A percentile compares a stretch with the other conserved stretches of the same genome.
These are phyloP conservation scores for Dissoconium aciculare DNA, from an alignment of 2,329 filamentous ascomycete genomes.

Conservation along the genomic window DNA sequence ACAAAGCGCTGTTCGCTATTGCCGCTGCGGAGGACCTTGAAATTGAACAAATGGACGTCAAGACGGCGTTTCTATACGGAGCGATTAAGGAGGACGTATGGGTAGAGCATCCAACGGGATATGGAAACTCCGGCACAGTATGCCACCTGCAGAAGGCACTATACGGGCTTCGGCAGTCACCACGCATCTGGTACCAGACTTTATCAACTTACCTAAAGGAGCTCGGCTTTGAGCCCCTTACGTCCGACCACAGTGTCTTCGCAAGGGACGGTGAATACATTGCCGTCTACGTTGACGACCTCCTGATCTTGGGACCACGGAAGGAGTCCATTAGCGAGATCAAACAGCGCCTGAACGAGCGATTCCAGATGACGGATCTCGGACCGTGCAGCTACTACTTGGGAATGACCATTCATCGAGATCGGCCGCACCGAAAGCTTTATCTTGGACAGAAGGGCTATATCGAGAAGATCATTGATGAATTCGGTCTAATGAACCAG, in stretches of 20 bases:
- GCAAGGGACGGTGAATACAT: neutral
- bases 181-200: constrained; percentile 15
- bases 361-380: constrained; percentile 1
- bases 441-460: constrained; percentile 7
- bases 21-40: constrained; percentile 11
- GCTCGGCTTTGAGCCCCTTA: neutral
- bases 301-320: neutral
- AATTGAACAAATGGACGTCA: constrained; percentile 20
- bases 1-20: constrained; percentile 19
- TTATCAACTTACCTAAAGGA: constrained; percentile 11
- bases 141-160: constrained; percentile 16
- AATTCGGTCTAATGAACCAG: constrained; percentile 7
- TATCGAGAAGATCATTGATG: constrained; percentile 12
- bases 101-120: too few species aligned
- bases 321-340: neutral
- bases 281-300: constrained; percentile 1
- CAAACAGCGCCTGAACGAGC: neutral
- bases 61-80: neutral
- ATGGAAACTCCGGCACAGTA: too few species aligned
- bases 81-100: constrained; percentile 1
- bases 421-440: neutral
- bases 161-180: constrained; percentile 22
- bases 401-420: neutral
- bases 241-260: neutral
- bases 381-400: neutral